Evolutionary conservation across 2,329 filamentous ascomycete genomes (phyloP), one percentile per base, ranked within the genome.

Genomic region (Pleomassaria siparia): DNA sequence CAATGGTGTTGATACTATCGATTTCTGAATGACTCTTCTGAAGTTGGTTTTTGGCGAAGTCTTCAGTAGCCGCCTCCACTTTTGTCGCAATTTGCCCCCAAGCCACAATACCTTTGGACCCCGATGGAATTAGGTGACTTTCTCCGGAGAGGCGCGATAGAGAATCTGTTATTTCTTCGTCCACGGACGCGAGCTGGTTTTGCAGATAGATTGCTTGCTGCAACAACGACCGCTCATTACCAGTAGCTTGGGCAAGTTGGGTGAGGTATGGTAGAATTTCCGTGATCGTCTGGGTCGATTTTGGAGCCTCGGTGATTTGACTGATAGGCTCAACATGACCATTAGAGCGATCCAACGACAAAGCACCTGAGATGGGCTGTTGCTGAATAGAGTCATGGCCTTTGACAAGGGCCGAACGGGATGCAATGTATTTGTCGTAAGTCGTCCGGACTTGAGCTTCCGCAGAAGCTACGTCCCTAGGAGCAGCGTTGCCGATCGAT

Each of bases 121-220:
- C 64, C n/a, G 63, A 66, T 9, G 66, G 60, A 4, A 72, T 52
- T 9, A 73, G 51, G 44, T 72, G 69, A 47, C 69, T 72, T 53
- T 73, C 71, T 15, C 62, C 68, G 0, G 70, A 66, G 1, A 73
- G 57, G 5, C 70, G 60, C 4, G 63, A 51, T 4, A 72, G 47
- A 1, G 60, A 56, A 18, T 66, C 61, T 11, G 54, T 50, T 1
- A 60, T 56, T 2, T 68, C 63, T 21, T 64, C 62, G 22, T 67
- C 62, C 20, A 62, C 62, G 5, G 56, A 42, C 22, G 55, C 52
- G n/a, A 72, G 52, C 40, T 66, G 67, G 6, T 51, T 49, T 30
- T 69, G 58, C 2, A 72, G 54, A 44, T 67, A 70, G 12, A 69
- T 57, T 2, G 62, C 57, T 44, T 70, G 66, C 37, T 70, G 63